Evolutionary conservation across 257 asterid genomes (phyloP), one percentile per base, ranked within the genome.

Genomic region (Ballota nigra): DNA sequence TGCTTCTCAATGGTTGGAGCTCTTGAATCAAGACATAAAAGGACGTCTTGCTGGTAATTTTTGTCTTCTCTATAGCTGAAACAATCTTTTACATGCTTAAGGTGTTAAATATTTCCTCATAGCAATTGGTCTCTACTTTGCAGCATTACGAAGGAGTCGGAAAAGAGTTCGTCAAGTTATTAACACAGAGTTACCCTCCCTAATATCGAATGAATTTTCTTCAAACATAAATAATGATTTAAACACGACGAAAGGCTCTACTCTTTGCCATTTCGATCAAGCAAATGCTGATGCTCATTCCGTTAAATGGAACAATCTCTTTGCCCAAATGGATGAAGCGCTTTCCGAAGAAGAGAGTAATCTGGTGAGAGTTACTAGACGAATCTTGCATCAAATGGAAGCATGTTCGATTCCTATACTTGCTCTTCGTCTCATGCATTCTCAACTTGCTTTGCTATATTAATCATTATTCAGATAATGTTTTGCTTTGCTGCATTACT

Each of bases 1-100:
- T 33, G 99, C 99, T 79, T 86, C 96, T 24, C 98, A 92, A 41
- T 95, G 99, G 99, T 72, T 95, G 94, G 99, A 88, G 49, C 95
- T 95, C 80, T 87, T 95, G 79, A 85, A 78, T 73, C 97, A 89
- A 79, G 99, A 95, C 78, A 84, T 88, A 29, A 82, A 61, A 76
- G 97, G 96, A 13, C 97, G 99, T 28, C 96, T 95, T 73, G 86
- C 97, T 45, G 97, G 99, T 85, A 76, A 4, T 58, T 20, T 65
- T 75, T 63, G 29, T 61, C 61, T 66, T 69, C 58, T 68, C 4
- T 20, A 36, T 19, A 9, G 29, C 10, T n/a, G 4, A 63, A 62
- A 65, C 8, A 24, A 41, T 53, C 20, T 2, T 16, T 10, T 71
- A 24, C 49, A 33, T 31, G n/a, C 23, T 70, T 2, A 76, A 45